Evolutionary conservation across 371 early-diverging fungal genomes (phyloP), one percentile per base, ranked within the genome.

Genomic region (Mortierella polycephala): DNA sequence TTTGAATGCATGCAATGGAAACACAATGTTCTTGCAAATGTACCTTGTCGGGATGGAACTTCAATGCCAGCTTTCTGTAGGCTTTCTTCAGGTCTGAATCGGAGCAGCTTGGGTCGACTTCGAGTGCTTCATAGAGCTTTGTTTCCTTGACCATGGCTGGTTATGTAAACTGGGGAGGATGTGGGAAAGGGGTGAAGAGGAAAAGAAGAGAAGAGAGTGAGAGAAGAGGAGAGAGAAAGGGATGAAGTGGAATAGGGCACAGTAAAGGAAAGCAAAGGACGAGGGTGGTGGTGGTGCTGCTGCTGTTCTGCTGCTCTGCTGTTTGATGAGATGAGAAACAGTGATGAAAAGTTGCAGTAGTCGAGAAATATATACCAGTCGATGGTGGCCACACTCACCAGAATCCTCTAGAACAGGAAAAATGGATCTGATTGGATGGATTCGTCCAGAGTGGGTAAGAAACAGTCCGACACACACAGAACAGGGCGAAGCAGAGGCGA

Each of bases 11-110:
- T 40, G 30, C 20, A 23, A 30, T 42, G 49, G 20, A 18, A 30
- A 30, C 30, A 41, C 39, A 68, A 76, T 47, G 11, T 39, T 51
- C 30, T 30, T 30, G 30, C 30, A 30, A 30, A 30, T 2, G 30
- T 74, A 69, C 71, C 86, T 93, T 96, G 83, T 98, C 98, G 60
- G 95, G 99, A 84, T 99, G 99, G 83, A 93, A 98, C 86, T 96
- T 97, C 85, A 96, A 90, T 7, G 99, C 99, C 73, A 98, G 84
- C 85, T 96, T 96, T 71, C 96, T 90, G 88, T 96, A 98, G 39
- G 99, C 96, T 86, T 92, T 95, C 83, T 92, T 94, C 75, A 98
- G 92, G 70, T 97, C 96, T 69, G 85, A 67, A 47, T 97, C 98
- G 54, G 89, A 83, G 62, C 97, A 97, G 20, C 67, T 80, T 16